phyloP scores from a whole-genome alignment of 352 stramenopile species.

The Pythium phragmiticola region DNA sequence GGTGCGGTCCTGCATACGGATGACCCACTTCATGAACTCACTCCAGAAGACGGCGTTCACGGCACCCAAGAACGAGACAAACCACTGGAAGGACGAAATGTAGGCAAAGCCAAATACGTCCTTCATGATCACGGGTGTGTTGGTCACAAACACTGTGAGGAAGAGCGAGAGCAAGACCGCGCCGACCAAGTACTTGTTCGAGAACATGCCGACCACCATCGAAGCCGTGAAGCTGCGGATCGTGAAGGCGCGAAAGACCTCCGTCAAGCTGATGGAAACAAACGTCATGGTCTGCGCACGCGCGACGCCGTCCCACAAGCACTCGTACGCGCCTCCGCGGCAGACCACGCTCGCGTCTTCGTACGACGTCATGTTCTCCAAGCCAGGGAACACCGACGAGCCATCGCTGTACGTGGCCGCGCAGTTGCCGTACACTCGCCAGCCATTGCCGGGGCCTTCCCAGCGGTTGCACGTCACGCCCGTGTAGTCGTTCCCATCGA shows the following conservation, averaged over 20 bases:
- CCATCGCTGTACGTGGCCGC: slow-evolving; percentile 37
- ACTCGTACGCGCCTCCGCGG: slow-evolving; percentile 56
- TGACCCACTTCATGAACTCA: slow-evolving; percentile 48
- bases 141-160: slow-evolving; percentile 54
- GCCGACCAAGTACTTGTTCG: slow-evolving; percentile 65
- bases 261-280: slow-evolving; percentile 59
- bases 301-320: slow-evolving; percentile 51
- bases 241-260: slow-evolving; percentile 77
- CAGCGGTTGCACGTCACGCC: slow-evolving; percentile 60
- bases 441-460: slow-evolving; percentile 41
- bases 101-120: slow-evolving; percentile 71
- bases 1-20: slow-evolving; percentile 38
- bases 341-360: slow-evolving; percentile 49
- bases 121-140: slow-evolving; percentile 53
- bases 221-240: slow-evolving; percentile 69
- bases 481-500: slow-evolving; percentile 42
- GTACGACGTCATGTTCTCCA: slow-evolving; percentile 30
- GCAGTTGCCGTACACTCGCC: slow-evolving; percentile 60
- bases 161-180: slow-evolving; percentile 52
- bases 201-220: slow-evolving; percentile 59
- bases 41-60: slow-evolving; percentile 57
- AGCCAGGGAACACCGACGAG: slow-evolving; percentile 56
- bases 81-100: slow-evolving; percentile 58
- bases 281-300: slow-evolving; percentile 82
- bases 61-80: slow-evolving; percentile 38